Percentiles rank a stretch among this genome's conserved stretches.
Conservation (phyloP, 2,329 filamentous ascomycete genomes). For the Chrysoporthe austroafricana region DNA sequence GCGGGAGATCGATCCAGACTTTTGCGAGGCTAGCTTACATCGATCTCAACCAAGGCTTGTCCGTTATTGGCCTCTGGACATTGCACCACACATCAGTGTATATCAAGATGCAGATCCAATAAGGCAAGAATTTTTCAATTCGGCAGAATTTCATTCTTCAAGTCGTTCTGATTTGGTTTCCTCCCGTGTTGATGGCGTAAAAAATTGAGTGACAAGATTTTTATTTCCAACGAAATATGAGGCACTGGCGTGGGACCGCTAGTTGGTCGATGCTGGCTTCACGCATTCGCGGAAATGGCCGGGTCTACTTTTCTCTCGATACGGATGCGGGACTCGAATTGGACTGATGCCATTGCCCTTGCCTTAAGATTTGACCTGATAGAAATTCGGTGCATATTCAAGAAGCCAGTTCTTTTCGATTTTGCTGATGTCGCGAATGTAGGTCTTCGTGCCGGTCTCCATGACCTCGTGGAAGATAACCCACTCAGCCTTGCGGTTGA, state of each 20-base stretch:
- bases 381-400: slow-evolving; percentile 86
- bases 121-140: not conserved
- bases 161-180: not conserved
- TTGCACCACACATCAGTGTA: not conserved
- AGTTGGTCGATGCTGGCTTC: slow-evolving; percentile 5
- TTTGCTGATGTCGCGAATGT: slow-evolving; percentile 89
- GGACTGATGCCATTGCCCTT: not conserved
- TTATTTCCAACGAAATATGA: not conserved
- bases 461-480: slow-evolving; percentile 93
- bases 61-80: not conserved
- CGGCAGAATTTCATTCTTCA: not conserved
- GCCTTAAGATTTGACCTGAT: slow-evolving; percentile 56
- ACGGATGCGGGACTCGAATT: not conserved
- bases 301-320: not conserved
- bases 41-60: not conserved
- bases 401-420: slow-evolving; percentile 91
- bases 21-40: slow-evolving; percentile 6
- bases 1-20: slow-evolving; percentile 9
- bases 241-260: not conserved
- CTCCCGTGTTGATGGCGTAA: not conserved
- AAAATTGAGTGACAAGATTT: not conserved
- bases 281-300: slow-evolving; percentile 13
- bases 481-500: slow-evolving; percentile 96
- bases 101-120: not conserved
- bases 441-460: slow-evolving; percentile 86